Evolutionary conservation across 148 eudicot genomes (phyloP).

Genomic region (Bassia scoparia): DNA sequence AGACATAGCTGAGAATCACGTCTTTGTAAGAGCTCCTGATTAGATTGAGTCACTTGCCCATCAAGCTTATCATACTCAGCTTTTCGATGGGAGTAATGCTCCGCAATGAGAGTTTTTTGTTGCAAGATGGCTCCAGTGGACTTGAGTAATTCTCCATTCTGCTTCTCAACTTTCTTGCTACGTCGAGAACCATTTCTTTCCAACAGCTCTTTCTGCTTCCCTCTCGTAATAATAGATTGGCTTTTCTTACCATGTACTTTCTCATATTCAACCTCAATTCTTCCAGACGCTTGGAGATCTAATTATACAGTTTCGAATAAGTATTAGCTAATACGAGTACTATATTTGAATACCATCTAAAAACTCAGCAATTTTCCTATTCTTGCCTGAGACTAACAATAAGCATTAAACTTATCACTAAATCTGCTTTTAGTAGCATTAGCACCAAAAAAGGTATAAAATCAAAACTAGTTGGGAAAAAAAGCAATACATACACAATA

Average conservation of each 20-base stretch:
- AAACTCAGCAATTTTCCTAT: not conserved
- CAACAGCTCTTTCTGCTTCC: conserved; percentile 41
- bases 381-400: not conserved
- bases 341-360: not conserved
- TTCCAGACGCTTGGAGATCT: conserved; percentile 81
- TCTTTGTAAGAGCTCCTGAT: conserved; percentile 25
- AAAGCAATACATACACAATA: too few relatives aligned
- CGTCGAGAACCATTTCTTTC: conserved; percentile 26
- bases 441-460: not conserved
- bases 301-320: conserved; percentile 1
- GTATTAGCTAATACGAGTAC: not conserved
- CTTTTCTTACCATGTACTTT: conserved; percentile 49
- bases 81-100: conserved; percentile 28
- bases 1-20: conserved; percentile 36
- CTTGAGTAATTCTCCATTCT: conserved; percentile 28
- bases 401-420: not conserved
- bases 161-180: conserved; percentile 23
- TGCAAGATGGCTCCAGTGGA: conserved; percentile 23
- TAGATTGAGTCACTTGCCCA: conserved; percentile 26
- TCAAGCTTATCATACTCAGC: conserved; percentile 32
- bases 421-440: not conserved
- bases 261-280: conserved; percentile 67
- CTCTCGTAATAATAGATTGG: conserved; percentile 41
- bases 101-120: conserved; percentile 19
- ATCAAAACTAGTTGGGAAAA: too few relatives aligned